These are phyloP conservation scores for Diospyros lotus DNA, from an alignment of 148 eudicot genomes.

Conservation along the genomic window DNA sequence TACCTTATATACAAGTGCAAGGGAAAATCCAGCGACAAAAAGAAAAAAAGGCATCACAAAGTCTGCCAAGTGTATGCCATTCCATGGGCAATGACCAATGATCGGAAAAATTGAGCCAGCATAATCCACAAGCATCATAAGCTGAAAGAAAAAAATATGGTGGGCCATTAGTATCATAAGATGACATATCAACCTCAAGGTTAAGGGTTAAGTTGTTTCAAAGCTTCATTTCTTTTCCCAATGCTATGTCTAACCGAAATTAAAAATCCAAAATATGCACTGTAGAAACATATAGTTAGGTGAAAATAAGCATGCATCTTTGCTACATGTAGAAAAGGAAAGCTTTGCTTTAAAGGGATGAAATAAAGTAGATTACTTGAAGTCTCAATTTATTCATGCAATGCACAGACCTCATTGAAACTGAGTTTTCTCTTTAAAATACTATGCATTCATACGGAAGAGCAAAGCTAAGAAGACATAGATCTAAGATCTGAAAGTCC, in stretches of 20 bases:
- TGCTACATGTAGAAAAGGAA: background rate
- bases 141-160: constrained; percentile 26
- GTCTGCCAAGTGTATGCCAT: constrained; percentile 82
- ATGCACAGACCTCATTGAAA: background rate
- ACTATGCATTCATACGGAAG: background rate
- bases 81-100: constrained; percentile 83
- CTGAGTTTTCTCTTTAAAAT: background rate
- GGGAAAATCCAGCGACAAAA: constrained; percentile 75
- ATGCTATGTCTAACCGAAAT: too few species aligned
- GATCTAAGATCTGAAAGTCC: background rate
- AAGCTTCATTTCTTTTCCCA: background rate
- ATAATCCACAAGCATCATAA: constrained; percentile 87
- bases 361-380: constrained; percentile 4
- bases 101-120: constrained; percentile 66
- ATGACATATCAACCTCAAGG: background rate
- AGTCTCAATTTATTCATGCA: background rate
- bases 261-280: too few species aligned
- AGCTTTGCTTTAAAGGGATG: background rate
- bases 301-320: background rate
- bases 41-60: constrained; percentile 92
- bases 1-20: constrained; percentile 80
- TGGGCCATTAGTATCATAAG: background rate
- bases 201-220: background rate
- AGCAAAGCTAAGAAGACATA: too few species aligned
- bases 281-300: too few species aligned